phyloP scores from a whole-genome alignment of 805 yeast genomes.

The Wickerhamomyces hampshirensis region DNA sequence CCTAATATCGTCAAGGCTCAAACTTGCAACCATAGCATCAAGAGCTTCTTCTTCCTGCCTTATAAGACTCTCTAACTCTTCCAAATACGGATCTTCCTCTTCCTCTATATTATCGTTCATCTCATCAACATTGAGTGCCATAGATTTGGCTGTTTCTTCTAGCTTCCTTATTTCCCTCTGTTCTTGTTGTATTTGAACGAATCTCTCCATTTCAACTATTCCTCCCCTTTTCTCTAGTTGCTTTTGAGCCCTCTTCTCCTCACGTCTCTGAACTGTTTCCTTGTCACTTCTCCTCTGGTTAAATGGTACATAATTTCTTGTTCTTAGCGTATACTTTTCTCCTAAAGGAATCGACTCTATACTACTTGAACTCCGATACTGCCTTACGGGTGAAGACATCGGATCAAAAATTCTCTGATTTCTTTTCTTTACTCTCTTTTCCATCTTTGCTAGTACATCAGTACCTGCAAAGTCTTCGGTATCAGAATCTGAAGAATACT shows the following conservation, averaged over 20 bases:
- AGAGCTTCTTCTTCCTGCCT: slow-evolving; percentile 13
- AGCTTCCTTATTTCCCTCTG: slow-evolving; percentile 3
- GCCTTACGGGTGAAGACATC: background rate
- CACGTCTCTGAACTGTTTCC: slow-evolving; percentile 13
- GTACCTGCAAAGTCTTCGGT: background rate
- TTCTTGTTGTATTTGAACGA: slow-evolving; percentile 12
- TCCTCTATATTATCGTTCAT: slow-evolving; percentile 5
- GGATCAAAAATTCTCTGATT: background rate
- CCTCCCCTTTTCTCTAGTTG: slow-evolving; percentile 21
- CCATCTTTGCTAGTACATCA: background rate
- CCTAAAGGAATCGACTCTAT: slow-evolving; percentile 4
- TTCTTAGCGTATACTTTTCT: slow-evolving; percentile 20
- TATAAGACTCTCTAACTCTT: slow-evolving; percentile 13
- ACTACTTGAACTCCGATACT: background rate
- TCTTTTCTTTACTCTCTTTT: background rate
- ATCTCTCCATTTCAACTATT: slow-evolving; percentile 17
- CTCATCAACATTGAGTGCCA: slow-evolving; percentile 6
- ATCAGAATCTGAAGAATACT: background rate
- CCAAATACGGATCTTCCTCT: slow-evolving; percentile 13
- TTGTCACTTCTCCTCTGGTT: slow-evolving; percentile 7
- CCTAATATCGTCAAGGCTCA: background rate
- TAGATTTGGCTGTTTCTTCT: slow-evolving; percentile 9
- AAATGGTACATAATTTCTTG: slow-evolving; percentile 19
- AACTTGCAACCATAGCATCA: slow-evolving; percentile 8
- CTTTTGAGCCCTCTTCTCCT: slow-evolving; percentile 8